Percentiles rank a stretch among this genome's conserved stretches.
These are phyloP conservation scores for Yamadazyma kitorensis DNA, from an alignment of 805 yeast species.

Conservation along the genomic window DNA sequence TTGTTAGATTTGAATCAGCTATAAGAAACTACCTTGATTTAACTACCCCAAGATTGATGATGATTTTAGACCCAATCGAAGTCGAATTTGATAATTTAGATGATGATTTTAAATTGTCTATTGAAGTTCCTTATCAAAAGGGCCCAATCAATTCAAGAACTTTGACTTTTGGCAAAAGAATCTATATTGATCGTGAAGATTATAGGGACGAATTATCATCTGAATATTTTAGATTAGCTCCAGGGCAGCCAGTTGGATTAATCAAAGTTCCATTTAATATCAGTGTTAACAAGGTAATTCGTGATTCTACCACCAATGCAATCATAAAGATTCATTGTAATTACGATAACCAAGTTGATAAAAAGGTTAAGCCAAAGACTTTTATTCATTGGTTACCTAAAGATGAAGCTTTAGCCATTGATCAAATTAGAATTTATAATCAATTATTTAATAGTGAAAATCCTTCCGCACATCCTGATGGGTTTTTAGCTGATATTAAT, in stretches of 20 bases:
- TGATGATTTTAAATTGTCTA: slow-evolving; percentile 66
- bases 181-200: slow-evolving; percentile 88
- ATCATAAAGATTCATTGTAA: slow-evolving; percentile 71
- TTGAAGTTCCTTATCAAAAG: slow-evolving; percentile 86
- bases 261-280: slow-evolving; percentile 86
- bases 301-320: slow-evolving; percentile 52
- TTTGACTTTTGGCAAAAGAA: slow-evolving; percentile 70
- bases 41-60: slow-evolving; percentile 92
- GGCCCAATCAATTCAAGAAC: slow-evolving; percentile 62
- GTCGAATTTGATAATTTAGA: slow-evolving; percentile 75
- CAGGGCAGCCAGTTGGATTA: slow-evolving; percentile 92
- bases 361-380: slow-evolving; percentile 82
- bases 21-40: slow-evolving; percentile 85
- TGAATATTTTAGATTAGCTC: slow-evolving; percentile 91
- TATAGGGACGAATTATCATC: slow-evolving; percentile 60
- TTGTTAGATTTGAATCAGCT: slow-evolving; percentile 82
- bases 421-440: slow-evolving; percentile 83
- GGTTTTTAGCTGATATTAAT: slow-evolving; percentile 81
- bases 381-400: slow-evolving; percentile 96
- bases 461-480: slow-evolving; percentile 85
- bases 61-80: slow-evolving; percentile 82
- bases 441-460: slow-evolving; percentile 88
- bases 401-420: slow-evolving; percentile 50
- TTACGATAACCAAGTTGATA: slow-evolving; percentile 73
- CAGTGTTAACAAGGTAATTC: slow-evolving; percentile 49